Conservation (phyloP, 495 filamentous ascomycete genomes). For the Endocarpon pusillum region DNA sequence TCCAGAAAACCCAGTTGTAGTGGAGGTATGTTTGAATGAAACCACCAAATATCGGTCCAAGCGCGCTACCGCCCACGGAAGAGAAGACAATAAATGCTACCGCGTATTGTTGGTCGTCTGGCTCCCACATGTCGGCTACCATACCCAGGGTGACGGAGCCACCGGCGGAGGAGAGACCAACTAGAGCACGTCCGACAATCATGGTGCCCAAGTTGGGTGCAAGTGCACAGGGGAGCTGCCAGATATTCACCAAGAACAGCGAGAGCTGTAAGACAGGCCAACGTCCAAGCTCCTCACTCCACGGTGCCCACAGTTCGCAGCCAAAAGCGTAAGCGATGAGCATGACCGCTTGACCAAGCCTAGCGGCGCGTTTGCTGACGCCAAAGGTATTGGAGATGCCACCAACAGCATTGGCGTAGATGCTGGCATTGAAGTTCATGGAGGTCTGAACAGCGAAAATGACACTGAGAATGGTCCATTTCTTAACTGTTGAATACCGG, state of each 20-base stretch:
- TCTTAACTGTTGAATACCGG: slow-evolving; percentile 30
- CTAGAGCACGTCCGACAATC: slow-evolving; percentile 38
- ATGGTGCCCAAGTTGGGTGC: slow-evolving; percentile 36
- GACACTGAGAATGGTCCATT: slow-evolving; percentile 44
- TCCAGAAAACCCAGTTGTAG: slow-evolving; percentile 42
- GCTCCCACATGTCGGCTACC: slow-evolving; percentile 44
- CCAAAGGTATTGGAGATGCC: slow-evolving; percentile 32
- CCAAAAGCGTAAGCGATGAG: slow-evolving; percentile 45
- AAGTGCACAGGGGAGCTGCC: slow-evolving; percentile 35
- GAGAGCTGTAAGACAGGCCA: slow-evolving; percentile 37
- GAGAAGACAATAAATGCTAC: slow-evolving; percentile 46
- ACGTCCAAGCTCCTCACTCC: slow-evolving; percentile 45
- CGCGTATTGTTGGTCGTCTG: slow-evolving; percentile 42
- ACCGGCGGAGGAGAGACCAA: slow-evolving; percentile 42
- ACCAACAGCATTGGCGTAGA: slow-evolving; percentile 35
- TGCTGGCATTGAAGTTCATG: slow-evolving; percentile 41
- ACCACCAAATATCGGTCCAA: slow-evolving; percentile 44
- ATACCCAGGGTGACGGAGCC: slow-evolving; percentile 47
- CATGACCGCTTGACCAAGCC: slow-evolving; percentile 39
- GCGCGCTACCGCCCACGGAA: slow-evolving; percentile 42
- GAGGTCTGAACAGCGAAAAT: slow-evolving; percentile 40
- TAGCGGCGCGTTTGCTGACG: slow-evolving; percentile 33
- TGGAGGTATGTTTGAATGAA: slow-evolving; percentile 34
- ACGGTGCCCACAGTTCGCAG: slow-evolving; percentile 51
- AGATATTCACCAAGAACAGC: slow-evolving; percentile 42